Base-by-base conservation (phyloP, 2,329 filamentous ascomycete genomes). In the Claviceps pazoutovae region DNA sequence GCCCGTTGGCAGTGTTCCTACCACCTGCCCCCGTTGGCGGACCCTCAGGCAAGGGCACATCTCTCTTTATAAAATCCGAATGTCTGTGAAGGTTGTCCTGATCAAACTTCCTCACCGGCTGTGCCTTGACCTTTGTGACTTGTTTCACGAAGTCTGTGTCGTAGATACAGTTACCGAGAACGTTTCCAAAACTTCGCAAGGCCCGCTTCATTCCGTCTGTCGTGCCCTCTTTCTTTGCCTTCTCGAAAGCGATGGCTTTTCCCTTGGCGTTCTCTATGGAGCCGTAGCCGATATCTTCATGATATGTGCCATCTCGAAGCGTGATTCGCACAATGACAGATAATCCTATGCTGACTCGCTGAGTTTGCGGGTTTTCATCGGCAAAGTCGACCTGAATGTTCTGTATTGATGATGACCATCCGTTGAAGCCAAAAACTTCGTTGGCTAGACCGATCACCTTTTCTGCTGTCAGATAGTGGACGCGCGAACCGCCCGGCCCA, bases 111-210 rank as follows among this genome's bases (percentile, higher is more conserved):
- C 80, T 78, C 47, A 68, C 63, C 4, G 88, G 86, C 52, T 78
- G 75, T 16, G 83, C 79, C 73, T 95, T 97, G 62, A 98, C 75
- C 69, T 88, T 95, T 49, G 83, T 86, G n/a, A 97, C 86, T 65
- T 88, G 90, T 50, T 82, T 77, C 52, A 98, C 74, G 64, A 95
- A 98, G 55, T 91, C 83, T 68, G 96, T 95, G 71, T 98, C 93
- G 68, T 98, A 97, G 54, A 98, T 83, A 72, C 93, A 98, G 64
- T 97, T 98, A n/a, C 93, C 93, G 51, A 98, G 74, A 16, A 97
- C 85, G 61, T 97, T 97, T 54, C 93, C 93, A 68, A 98, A 98
- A 56, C 83, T 96, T 54, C 91, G 79, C 61, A 98, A 65, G 1
- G 93, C 82, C 58, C 93, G 79, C 69, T 98, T 98, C 63, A 98